Evolutionary conservation across 805 yeast species (phyloP), one percentile per base, ranked within the genome.

Genomic region (Nakazawaea wyomingensis): DNA sequence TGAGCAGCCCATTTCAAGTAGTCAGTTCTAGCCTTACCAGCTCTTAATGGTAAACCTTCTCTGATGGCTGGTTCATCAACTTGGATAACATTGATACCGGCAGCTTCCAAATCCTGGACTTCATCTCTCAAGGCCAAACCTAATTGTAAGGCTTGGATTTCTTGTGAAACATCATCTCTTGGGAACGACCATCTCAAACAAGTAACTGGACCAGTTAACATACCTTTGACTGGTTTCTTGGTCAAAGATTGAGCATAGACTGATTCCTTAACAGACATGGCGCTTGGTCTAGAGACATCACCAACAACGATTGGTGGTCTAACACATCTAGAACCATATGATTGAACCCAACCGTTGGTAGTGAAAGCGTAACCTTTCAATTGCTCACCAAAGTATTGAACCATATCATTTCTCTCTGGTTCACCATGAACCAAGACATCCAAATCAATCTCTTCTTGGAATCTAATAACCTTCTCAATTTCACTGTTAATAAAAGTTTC

Each of bases 391-490:
- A 93, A 93, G 84, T 91, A 93, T 80, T 93, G 99, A 63, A 93
- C 99, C 99, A 93, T 93, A 78, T 93, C 99, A 78, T 93, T 93
- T 82, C 99, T 86, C 82, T 93, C 99, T 72, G 99, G 99, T 79
- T 93, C 99, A 78, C 99, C 99, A 74, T 93, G 99, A 55, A 93
- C 99, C 59, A 91, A 78, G 60, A 93, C 98, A 67, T 93, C 99
- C 61, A 93, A 81, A 59, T 96, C 99, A 64, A 91, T 82, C 69
- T 93, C 96, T 77, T 93, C 99, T 80, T 93, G 99, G 95, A 93
- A 93, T 78, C 88, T 84, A 72, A 93, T 86, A 63, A 91, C 98
- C 50, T 76, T 82, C 69, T 85, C 91, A 59, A 93, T 93, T 80
- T 93, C 98, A 74, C 88, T 76, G 77, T 93, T 87, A 70, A 93